phyloP scores from a whole-genome alignment of 169 alveolate species.

The Sarcocystis neurona region DNA sequence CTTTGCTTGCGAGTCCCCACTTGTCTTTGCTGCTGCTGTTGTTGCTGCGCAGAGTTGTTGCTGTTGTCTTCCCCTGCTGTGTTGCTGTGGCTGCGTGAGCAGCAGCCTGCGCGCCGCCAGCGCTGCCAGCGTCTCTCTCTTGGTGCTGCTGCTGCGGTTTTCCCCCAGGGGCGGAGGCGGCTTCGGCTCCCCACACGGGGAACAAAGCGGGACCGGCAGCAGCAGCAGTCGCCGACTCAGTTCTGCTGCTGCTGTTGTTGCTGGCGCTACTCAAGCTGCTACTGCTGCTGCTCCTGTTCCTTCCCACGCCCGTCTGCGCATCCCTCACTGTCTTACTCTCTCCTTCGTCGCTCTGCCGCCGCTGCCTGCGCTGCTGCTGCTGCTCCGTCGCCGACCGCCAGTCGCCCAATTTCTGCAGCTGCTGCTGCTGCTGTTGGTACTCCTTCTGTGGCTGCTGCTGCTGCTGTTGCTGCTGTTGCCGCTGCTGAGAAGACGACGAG shows the following conservation, averaged over 20 bases:
- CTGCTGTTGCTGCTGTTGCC: not conserved
- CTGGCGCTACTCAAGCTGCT: not conserved
- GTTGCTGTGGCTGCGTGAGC: too few relatives aligned
- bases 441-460: not conserved
- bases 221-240: not conserved
- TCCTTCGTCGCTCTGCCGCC: not conserved
- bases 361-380: not conserved
- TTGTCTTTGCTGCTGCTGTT: not conserved
- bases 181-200: not conserved
- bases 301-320: too few relatives aligned
- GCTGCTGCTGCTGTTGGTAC: not conserved
- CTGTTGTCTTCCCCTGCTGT: too few relatives aligned
- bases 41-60: not conserved
- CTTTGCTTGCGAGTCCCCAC: not conserved
- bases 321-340: too few relatives aligned
- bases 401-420: not conserved
- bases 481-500: not conserved
- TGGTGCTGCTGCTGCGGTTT: not conserved
- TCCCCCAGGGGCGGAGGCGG: not conserved
- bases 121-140: not conserved
- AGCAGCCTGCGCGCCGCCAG: slow-evolving; percentile 1
- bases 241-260: not conserved
- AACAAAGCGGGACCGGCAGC: not conserved
- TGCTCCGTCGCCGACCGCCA: not conserved
- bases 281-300: not conserved